phyloP scores from a whole-genome alignment of 73 alveolate species.

The Paramecium tetraurelia region DNA sequence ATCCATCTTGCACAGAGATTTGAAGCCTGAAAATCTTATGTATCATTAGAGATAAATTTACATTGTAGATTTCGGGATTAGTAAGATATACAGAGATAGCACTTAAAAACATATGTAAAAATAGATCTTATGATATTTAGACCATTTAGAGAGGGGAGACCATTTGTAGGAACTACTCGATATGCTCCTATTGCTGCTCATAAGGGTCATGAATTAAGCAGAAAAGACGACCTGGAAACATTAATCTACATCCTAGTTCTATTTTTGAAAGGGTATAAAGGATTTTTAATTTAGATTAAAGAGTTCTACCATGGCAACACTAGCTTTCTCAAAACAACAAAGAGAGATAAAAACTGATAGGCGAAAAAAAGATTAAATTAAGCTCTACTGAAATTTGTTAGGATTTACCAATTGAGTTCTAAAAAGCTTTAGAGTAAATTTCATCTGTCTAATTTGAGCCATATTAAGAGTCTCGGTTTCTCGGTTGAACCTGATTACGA shows the following conservation, averaged over 20 bases:
- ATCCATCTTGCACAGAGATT: background rate
- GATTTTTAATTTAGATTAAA: background rate
- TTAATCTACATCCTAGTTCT: constrained; percentile 77
- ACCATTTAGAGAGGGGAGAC: constrained; percentile 43
- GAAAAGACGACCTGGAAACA: constrained; percentile 79
- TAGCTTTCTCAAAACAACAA: constrained; percentile 80
- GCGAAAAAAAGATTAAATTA: constrained; percentile 78
- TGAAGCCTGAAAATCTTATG: background rate
- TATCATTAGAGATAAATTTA: constrained; percentile 9
- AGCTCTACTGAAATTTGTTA: constrained; percentile 83
- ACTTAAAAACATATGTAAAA: background rate
- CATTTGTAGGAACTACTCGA: constrained; percentile 76
- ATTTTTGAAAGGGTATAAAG: constrained; percentile 59
- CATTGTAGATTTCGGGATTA: constrained; percentile 92
- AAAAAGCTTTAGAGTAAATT: background rate
- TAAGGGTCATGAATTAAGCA: constrained; percentile 83
- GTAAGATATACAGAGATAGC: constrained; percentile 75
- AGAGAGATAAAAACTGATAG: constrained; percentile 84
- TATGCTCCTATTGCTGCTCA: constrained; percentile 79
- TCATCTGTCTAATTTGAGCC: constrained; percentile 41
- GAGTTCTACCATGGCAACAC: constrained; percentile 93
- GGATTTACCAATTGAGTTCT: constrained; percentile 47
- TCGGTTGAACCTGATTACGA: constrained; percentile 83
- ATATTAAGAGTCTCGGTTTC: constrained; percentile 69
- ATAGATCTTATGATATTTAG: background rate